phyloP scores from a whole-genome alignment of 805 yeast genomes.

The Cyberlindnera petersonii region DNA sequence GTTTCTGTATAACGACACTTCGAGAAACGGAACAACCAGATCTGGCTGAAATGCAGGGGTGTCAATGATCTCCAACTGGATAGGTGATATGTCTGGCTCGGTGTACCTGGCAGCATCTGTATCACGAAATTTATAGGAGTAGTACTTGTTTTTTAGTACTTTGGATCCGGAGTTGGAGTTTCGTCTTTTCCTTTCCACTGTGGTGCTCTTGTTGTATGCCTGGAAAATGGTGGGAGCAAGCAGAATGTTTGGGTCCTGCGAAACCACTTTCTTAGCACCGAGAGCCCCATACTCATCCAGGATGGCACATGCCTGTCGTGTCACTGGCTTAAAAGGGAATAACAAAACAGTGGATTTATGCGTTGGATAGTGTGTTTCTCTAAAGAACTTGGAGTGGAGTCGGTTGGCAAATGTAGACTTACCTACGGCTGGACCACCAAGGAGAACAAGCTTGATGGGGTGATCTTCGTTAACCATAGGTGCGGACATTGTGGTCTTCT shows the following conservation, averaged over 20 bases:
- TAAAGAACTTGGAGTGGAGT: constrained; percentile 43
- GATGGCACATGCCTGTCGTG: constrained; percentile 36
- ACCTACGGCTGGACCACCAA: constrained; percentile 59
- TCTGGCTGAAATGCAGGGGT: constrained; percentile 68
- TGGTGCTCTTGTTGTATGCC: constrained; percentile 24
- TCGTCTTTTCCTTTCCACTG: constrained; percentile 14
- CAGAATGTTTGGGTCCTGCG: constrained; percentile 28
- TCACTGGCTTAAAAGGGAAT: constrained; percentile 48
- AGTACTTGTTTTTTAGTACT: constrained; percentile 18
- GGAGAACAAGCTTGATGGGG: constrained; percentile 55
- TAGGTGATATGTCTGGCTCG: constrained; percentile 56
- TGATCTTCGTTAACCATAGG: constrained; percentile 18
- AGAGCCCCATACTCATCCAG: constrained; percentile 45
- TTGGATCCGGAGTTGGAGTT: constrained; percentile 15
- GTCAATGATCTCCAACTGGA: constrained; percentile 65
- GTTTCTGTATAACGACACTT: constrained; percentile 61
- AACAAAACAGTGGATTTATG: constrained; percentile 54
- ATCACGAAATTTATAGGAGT: constrained; percentile 19
- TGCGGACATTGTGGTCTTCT: not conserved
- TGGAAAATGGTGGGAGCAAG: constrained; percentile 39
- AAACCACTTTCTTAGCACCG: constrained; percentile 34
- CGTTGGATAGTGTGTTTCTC: constrained; percentile 76
- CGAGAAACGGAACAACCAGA: constrained; percentile 70
- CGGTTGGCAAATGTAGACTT: constrained; percentile 55
- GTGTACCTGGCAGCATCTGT: constrained; percentile 24